Percentiles rank a stretch among this genome's conserved stretches.
These are phyloP conservation scores for Dioscorea dumetorum DNA, from an alignment of 106 monocot species.

Conservation along the genomic window DNA sequence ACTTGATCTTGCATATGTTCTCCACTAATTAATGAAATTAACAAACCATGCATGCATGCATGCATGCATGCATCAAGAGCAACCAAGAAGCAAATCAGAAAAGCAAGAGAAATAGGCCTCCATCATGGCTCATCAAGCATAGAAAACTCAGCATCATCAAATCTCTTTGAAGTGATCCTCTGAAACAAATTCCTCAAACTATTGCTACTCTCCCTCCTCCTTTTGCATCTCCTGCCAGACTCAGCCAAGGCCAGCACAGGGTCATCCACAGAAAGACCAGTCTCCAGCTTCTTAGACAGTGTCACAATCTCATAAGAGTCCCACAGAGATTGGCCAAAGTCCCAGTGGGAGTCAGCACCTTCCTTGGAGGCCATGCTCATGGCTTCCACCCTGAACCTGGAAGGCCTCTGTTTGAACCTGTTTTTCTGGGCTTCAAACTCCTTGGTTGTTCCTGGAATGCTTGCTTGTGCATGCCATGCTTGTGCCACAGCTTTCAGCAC, in stretches of 20 bases:
- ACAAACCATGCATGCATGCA: no score
- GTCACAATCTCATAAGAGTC: constrained; percentile 74
- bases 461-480: constrained; percentile 53
- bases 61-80: no score
- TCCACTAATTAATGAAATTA: no score
- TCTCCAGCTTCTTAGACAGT: constrained; percentile 46
- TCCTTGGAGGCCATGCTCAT: constrained; percentile 4
- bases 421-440: constrained; percentile 24
- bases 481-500: constrained; percentile 65
- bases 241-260: not conserved
- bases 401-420: constrained; percentile 12
- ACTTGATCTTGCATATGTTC: no score
- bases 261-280: constrained; percentile 20
- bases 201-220: constrained; percentile 34
- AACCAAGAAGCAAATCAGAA: no score
- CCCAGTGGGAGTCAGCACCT: constrained; percentile 17
- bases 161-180: constrained; percentile 11
- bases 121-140: not conserved
- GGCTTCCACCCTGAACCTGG: constrained; percentile 45
- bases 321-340: constrained; percentile 53
- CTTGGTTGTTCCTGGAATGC: constrained; percentile 24
- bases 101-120: no score
- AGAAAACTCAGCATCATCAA: not conserved
- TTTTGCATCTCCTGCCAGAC: not conserved
- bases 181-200: constrained; percentile 47